Conservation (phyloP, 768 basidiomycete genomes). For the Tylopilus vinaceipallidus region DNA sequence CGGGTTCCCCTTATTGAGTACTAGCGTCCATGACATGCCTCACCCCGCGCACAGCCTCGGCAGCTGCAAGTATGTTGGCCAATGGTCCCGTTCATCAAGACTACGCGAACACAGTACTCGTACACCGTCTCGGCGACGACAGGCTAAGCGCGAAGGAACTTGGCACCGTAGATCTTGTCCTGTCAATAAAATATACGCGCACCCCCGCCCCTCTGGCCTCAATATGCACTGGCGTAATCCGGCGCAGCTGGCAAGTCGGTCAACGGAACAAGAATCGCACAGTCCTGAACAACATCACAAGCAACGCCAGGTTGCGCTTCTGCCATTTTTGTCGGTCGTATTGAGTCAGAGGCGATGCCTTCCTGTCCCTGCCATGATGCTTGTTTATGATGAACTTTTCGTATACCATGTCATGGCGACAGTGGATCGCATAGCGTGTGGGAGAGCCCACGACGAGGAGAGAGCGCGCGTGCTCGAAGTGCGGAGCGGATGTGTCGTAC, state of each 20-base stretch:
- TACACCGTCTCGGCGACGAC: not conserved
- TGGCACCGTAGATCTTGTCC: not conserved
- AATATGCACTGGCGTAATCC: not conserved
- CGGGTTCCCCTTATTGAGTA: too few species aligned
- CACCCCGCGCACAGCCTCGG: not conserved
- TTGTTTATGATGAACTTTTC: slow-evolving; percentile 1
- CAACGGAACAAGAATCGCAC: slow-evolving; percentile 14
- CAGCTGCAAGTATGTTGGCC: not conserved
- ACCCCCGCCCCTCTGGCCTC: not conserved
- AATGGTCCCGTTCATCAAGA: not conserved
- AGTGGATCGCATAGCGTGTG: not conserved
- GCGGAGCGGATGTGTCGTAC: not conserved
- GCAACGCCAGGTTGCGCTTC: not conserved
- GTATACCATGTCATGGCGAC: not conserved
- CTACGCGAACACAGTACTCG: not conserved
- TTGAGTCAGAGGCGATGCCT: slow-evolving; percentile 13
- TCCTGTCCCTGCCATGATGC: slow-evolving; percentile 13
- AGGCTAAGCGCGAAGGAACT: not conserved
- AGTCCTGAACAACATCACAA: not conserved
- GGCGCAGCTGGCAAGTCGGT: slow-evolving; percentile 14
- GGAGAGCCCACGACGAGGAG: not conserved
- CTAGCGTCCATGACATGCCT: too few species aligned
- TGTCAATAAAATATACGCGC: not conserved
- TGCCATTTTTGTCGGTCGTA: not conserved
- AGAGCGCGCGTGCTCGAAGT: not conserved